phyloP scores from a whole-genome alignment of 345 rosid species.

The Eucalyptus sp. region DNA sequence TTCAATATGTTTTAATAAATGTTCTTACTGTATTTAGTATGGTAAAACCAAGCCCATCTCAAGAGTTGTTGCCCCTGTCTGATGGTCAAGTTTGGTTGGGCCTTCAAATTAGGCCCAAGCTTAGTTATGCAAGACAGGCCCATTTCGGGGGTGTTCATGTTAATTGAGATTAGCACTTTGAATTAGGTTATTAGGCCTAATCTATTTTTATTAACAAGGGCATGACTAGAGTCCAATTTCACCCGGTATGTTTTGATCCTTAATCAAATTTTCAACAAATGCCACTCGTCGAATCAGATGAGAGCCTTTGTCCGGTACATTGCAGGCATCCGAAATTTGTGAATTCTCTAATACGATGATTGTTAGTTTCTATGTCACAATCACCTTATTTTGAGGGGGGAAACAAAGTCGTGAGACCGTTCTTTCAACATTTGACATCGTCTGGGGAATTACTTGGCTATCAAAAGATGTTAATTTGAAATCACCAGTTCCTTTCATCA shows the following conservation, averaged over 20 bases:
- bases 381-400: background rate
- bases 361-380: background rate
- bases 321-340: fast-evolving
- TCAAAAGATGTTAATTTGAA: background rate
- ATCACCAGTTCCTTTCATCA: background rate
- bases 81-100: background rate
- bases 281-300: background rate
- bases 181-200: background rate
- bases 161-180: background rate
- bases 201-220: background rate
- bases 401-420: background rate
- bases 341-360: background rate
- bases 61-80: background rate
- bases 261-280: background rate
- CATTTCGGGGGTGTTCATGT: background rate
- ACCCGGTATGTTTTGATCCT: background rate
- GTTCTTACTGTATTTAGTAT: background rate
- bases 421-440: background rate
- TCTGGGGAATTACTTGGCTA: background rate
- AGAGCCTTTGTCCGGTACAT: background rate
- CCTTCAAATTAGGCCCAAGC: background rate
- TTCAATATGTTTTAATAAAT: background rate
- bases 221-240: background rate
- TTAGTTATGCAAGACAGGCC: background rate
- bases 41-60: background rate